These are phyloP conservation scores for Stentor coeruleus DNA, from an alignment of 73 alveolate genomes.

Conservation along the genomic window DNA sequence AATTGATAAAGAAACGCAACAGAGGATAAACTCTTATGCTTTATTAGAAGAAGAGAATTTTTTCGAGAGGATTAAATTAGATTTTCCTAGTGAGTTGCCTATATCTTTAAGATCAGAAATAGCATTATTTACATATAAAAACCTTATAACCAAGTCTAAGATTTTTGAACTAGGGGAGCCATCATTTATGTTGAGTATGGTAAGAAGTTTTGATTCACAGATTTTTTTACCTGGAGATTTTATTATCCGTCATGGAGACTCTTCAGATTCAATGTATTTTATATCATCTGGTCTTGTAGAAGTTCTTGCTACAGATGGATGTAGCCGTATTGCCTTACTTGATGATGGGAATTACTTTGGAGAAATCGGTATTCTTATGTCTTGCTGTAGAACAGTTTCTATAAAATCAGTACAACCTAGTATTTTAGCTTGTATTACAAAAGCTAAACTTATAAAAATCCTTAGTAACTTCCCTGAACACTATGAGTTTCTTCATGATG, in stretches of 20 bases:
- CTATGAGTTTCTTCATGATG: constrained; percentile 33
- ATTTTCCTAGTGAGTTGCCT: constrained; percentile 47
- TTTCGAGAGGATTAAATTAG: background rate
- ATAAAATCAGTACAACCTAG: constrained; percentile 41
- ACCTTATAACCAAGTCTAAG: constrained; percentile 43
- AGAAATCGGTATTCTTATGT: constrained; percentile 56
- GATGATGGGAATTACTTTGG: constrained; percentile 63
- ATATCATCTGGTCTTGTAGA: constrained; percentile 45
- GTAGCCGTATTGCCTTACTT: constrained; percentile 41
- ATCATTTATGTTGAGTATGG: constrained; percentile 41
- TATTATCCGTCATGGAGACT: constrained; percentile 38
- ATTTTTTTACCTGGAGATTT: constrained; percentile 32
- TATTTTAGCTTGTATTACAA: constrained; percentile 32
- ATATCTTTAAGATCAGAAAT: constrained; percentile 41
- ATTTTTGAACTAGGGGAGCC: constrained; percentile 56
- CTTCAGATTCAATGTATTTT: constrained; percentile 48
- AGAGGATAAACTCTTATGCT: constrained; percentile 38
- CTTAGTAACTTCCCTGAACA: constrained; percentile 41
- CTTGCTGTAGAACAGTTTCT: constrained; percentile 38
- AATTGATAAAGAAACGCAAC: constrained; percentile 28
- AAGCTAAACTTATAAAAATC: constrained; percentile 31
- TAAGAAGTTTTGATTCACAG: constrained; percentile 33
- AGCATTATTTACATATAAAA: constrained; percentile 33
- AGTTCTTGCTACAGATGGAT: constrained; percentile 47
- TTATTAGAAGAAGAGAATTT: constrained; percentile 31